These are phyloP conservation scores for Solanum tacnaense DNA, from an alignment of 257 asterid species.

Conservation along the genomic window DNA sequence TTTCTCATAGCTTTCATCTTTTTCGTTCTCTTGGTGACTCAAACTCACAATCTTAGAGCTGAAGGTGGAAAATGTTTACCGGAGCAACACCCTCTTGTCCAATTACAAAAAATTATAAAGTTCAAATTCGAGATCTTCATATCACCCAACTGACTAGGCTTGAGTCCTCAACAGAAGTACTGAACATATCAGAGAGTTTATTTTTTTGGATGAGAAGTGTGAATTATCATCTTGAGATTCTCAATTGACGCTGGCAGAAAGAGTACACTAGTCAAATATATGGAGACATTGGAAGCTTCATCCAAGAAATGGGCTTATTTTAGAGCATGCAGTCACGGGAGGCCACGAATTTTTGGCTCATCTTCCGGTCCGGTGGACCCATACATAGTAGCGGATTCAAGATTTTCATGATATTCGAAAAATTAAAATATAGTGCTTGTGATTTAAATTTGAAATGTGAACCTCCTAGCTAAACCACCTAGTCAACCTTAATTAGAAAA, in stretches of 20 bases:
- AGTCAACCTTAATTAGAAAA: no score
- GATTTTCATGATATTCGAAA: fast-evolving
- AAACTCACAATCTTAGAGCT: no score
- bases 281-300: background rate
- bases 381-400: background rate
- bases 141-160: background rate
- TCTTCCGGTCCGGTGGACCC: background rate
- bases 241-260: background rate
- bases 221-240: background rate
- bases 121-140: background rate
- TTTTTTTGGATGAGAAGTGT: background rate
- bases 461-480: background rate
- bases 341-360: background rate
- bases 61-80: fast-evolving
- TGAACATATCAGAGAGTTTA: background rate
- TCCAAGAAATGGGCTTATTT: background rate
- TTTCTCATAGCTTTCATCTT: background rate
- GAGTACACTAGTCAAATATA: background rate
- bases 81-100: background rate
- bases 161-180: background rate
- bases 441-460: background rate
- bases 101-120: no score
- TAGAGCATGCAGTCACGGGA: background rate
- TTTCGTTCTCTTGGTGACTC: background rate
- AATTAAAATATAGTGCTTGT: background rate